Evolutionary conservation across 106 monocot species (phyloP).

Genomic region (Acanthochlamys bracteata): DNA sequence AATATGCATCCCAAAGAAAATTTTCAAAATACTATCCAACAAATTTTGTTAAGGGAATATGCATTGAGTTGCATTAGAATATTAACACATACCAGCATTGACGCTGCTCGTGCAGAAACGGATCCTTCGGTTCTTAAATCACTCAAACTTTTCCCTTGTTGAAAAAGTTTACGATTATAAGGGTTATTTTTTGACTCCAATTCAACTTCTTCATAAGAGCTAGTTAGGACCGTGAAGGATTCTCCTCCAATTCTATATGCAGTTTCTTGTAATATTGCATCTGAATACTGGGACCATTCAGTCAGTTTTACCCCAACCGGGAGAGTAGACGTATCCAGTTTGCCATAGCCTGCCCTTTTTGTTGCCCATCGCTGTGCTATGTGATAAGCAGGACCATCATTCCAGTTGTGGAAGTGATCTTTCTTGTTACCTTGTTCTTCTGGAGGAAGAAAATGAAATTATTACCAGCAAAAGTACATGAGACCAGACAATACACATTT

Average conservation of each 20-base stretch:
- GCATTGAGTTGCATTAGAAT: too few species aligned
- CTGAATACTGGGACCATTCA: neutral
- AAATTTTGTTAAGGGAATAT: too few species aligned
- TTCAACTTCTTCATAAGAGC: neutral
- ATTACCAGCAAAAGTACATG: neutral
- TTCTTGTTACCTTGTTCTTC: neutral
- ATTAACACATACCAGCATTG: neutral
- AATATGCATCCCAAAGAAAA: neutral
- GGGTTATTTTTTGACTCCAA: neutral
- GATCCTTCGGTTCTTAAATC: neutral
- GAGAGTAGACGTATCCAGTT: neutral
- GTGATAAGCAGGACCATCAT: neutral
- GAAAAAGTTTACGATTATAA: neutral
- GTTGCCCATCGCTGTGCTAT: neutral
- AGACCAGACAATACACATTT: neutral
- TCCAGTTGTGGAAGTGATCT: neutral
- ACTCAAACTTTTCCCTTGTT: neutral
- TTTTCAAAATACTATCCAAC: too few species aligned
- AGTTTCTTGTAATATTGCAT: neutral
- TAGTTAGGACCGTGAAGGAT: neutral
- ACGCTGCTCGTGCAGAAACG: neutral
- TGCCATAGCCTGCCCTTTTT: neutral
- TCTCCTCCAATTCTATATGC: neutral
- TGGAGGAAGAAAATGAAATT: neutral
- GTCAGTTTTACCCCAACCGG: neutral